Conservation (phyloP, 1,284 basidiomycete species). For the Erythrobasidium hasegawianum region DNA sequence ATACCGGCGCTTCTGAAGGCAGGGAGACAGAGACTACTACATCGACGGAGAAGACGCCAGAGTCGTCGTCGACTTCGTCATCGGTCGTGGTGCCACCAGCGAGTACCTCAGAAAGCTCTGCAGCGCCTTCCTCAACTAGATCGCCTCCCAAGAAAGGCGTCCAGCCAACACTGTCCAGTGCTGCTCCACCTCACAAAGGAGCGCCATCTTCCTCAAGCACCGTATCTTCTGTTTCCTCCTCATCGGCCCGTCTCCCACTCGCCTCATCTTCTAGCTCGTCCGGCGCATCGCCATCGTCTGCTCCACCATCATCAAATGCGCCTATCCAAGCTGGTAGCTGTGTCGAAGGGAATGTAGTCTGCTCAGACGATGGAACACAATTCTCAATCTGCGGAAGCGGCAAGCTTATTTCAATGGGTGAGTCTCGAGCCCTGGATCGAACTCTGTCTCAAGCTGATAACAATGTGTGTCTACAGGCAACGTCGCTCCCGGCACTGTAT, state of each 20-base stretch:
- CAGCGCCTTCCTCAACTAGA: background rate
- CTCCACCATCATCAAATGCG: background rate
- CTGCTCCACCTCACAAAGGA: no score
- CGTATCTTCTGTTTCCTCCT: background rate
- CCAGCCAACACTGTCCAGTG: no score
- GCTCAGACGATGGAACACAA: conserved; percentile 16
- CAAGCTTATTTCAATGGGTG: conserved; percentile 17
- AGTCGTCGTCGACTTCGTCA: no score
- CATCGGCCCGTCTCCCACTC: no score
- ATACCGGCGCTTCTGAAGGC: conserved; percentile 16
- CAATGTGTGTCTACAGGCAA: no score
- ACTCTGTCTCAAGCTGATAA: no score
- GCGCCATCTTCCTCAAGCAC: no score
- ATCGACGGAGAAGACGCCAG: no score
- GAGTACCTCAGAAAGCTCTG: background rate
- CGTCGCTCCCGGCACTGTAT: conserved; percentile 26
- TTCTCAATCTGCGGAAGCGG: conserved; percentile 19
- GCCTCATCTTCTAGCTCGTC: background rate
- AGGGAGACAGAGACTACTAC: no score
- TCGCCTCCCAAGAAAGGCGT: no score
- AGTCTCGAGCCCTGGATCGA: no score
- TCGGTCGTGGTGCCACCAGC: background rate
- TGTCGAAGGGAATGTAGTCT: conserved; percentile 1
- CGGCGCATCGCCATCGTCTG: background rate
- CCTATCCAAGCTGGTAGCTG: background rate